Evolutionary conservation across 164 flowering plant species (phyloP).

Genomic region (Cinnamomum chago): DNA sequence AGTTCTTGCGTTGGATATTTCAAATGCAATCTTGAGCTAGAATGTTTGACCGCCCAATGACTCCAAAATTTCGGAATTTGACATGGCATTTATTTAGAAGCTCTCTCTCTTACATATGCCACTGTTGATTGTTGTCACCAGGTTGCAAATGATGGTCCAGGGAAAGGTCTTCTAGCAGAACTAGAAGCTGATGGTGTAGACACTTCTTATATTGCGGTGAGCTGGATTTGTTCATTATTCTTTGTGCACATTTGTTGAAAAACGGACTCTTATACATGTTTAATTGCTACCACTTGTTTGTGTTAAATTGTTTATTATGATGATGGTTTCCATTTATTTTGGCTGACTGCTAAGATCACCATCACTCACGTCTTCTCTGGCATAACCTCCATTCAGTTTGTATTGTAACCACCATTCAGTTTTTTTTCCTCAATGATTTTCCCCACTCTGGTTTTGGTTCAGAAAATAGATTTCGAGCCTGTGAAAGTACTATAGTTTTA

Average conservation of each 20-base stretch:
- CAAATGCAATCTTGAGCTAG: no score
- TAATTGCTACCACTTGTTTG: background rate
- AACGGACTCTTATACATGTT: no score
- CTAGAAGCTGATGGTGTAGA: conserved; percentile 85
- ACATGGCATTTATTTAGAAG: no score
- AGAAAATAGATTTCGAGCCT: no score
- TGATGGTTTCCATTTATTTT: background rate
- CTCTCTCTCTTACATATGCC: background rate
- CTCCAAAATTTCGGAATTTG: no score
- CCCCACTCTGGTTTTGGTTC: no score
- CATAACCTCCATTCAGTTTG: background rate
- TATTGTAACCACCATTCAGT: no score
- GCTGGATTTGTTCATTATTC: conserved; percentile 3
- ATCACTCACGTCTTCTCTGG: background rate
- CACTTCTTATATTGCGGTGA: conserved; percentile 75
- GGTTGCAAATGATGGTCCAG: conserved; percentile 83
- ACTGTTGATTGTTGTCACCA: conserved; percentile 16
- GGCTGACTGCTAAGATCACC: background rate
- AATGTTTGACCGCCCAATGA: no score
- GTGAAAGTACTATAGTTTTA: no score
- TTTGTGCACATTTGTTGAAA: no score
- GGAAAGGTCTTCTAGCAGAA: conserved; percentile 64
- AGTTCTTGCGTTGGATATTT: no score
- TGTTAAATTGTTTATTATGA: background rate
- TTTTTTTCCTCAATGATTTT: no score